These are phyloP conservation scores for Monilinia aucupariae DNA, from an alignment of 2,329 filamentous ascomycete species.

Conservation along the genomic window DNA sequence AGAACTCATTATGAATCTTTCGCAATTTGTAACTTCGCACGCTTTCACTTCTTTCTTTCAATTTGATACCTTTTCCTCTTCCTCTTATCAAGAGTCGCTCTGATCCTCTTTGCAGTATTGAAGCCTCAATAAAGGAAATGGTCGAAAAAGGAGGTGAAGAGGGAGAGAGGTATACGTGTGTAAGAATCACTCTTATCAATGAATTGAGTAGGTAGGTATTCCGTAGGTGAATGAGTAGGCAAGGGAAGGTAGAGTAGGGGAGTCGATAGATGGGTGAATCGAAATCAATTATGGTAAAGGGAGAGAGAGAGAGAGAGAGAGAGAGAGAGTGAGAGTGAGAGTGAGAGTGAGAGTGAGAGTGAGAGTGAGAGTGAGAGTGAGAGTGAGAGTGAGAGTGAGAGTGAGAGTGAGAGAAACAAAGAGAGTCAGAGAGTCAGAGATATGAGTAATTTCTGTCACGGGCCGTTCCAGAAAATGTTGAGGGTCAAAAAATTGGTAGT, in stretches of 20 bases:
- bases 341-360: too few species aligned
- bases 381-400: too few species aligned
- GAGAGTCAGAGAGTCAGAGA: background rate
- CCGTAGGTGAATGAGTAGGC: too few species aligned
- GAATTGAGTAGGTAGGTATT: background rate
- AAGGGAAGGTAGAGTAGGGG: too few species aligned
- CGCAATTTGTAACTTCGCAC: background rate
- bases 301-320: too few species aligned
- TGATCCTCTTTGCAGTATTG: too few species aligned
- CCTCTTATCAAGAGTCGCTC: background rate
- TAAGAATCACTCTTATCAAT: background rate
- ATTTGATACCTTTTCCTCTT: background rate
- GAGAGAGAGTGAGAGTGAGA: too few species aligned
- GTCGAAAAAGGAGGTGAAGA: background rate
- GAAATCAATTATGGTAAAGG: too few species aligned
- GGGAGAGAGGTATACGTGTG: background rate
- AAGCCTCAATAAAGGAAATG: too few species aligned
- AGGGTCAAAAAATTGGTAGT: background rate
- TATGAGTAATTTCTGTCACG: background rate
- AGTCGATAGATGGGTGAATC: background rate
- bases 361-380: too few species aligned
- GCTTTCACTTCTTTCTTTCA: background rate
- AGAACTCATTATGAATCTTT: slow-evolving; percentile 10
- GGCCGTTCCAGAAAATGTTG: slow-evolving; percentile 2
- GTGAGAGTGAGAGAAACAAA: too few species aligned